These are phyloP conservation scores for Cruciata laevipes DNA, from an alignment of 257 asterid genomes.

Conservation along the genomic window DNA sequence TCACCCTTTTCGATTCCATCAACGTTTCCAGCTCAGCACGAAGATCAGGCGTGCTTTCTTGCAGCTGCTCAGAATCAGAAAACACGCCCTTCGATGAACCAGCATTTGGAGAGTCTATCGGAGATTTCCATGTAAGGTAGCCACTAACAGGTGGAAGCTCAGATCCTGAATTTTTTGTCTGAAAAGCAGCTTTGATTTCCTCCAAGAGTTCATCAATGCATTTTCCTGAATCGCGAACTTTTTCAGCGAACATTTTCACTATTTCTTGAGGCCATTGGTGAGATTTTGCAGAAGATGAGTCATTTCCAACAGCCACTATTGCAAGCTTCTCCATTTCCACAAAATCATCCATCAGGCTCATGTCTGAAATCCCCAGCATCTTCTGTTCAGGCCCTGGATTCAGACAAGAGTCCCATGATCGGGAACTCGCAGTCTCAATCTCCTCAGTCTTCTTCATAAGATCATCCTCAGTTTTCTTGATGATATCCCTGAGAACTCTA, in stretches of 20 bases:
- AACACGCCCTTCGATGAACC: slow-evolving; percentile 8
- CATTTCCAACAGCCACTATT: slow-evolving; percentile 55
- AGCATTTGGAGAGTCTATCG: slow-evolving; percentile 37
- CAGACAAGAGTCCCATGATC: slow-evolving; percentile 30
- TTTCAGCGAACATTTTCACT: slow-evolving; percentile 33
- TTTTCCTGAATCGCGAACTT: slow-evolving; percentile 35
- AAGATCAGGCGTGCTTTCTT: slow-evolving; percentile 19
- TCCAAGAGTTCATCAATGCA: slow-evolving; percentile 52
- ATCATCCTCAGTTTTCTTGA: slow-evolving; percentile 50
- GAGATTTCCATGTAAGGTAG: slow-evolving; percentile 63
- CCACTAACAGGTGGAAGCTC: slow-evolving; percentile 44
- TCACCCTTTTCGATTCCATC: slow-evolving; percentile 41
- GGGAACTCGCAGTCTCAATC: slow-evolving; percentile 24
- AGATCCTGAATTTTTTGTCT: slow-evolving; percentile 15
- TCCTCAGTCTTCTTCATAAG: slow-evolving; percentile 20
- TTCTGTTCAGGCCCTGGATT: slow-evolving; percentile 24
- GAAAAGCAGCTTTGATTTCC: slow-evolving; percentile 36
- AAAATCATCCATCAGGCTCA: slow-evolving; percentile 93
- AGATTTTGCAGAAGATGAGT: slow-evolving; percentile 13
- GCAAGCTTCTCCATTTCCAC: slow-evolving; percentile 94
- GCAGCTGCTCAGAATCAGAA: slow-evolving; percentile 29
- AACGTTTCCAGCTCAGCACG: slow-evolving; percentile 31
- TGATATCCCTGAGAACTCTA: slow-evolving; percentile 37
- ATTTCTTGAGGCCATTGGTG: slow-evolving; percentile 52
- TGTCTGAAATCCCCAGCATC: slow-evolving; percentile 57